phyloP scores from a whole-genome alignment of 2,329 filamentous ascomycete genomes.

The Phoma sp. region DNA sequence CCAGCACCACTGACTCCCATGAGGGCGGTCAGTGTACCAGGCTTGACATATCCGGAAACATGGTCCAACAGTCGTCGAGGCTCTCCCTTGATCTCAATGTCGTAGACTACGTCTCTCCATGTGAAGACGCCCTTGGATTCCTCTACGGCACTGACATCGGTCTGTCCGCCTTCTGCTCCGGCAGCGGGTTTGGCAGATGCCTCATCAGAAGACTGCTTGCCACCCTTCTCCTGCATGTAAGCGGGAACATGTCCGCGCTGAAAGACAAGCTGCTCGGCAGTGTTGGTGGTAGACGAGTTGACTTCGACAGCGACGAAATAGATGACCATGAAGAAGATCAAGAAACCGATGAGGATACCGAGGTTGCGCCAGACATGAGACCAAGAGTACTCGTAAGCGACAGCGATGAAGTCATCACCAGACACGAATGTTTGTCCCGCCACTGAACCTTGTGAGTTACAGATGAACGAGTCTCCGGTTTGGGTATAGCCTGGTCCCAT shows the following conservation, averaged over 20 bases:
- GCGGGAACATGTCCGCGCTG: constrained; percentile 53
- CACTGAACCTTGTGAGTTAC: constrained; percentile 49
- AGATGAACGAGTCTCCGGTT: constrained; percentile 44
- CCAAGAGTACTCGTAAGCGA: constrained; percentile 49
- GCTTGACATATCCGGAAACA: constrained; percentile 63
- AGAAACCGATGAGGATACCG: constrained; percentile 71
- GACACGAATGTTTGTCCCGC: constrained; percentile 48
- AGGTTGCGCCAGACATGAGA: constrained; percentile 56
- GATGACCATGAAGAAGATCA: constrained; percentile 67
- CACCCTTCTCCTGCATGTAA: constrained; percentile 45
- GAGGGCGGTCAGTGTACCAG: constrained; percentile 57
- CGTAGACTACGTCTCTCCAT: constrained; percentile 45
- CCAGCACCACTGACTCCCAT: constrained; percentile 51
- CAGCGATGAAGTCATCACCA: constrained; percentile 48
- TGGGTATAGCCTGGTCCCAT: constrained; percentile 44
- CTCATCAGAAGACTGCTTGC: constrained; percentile 43
- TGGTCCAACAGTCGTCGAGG: constrained; percentile 61
- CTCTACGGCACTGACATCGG: constrained; percentile 49
- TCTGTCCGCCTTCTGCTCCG: constrained; percentile 40
- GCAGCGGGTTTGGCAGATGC: constrained; percentile 41
- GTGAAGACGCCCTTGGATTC: constrained; percentile 54
- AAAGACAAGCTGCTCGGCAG: constrained; percentile 75
- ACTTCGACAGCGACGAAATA: constrained; percentile 71
- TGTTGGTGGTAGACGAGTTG: constrained; percentile 68
- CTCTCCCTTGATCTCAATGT: constrained; percentile 52